Base-by-base conservation (phyloP, 345 rosid species). In the Combretum micranthum region DNA sequence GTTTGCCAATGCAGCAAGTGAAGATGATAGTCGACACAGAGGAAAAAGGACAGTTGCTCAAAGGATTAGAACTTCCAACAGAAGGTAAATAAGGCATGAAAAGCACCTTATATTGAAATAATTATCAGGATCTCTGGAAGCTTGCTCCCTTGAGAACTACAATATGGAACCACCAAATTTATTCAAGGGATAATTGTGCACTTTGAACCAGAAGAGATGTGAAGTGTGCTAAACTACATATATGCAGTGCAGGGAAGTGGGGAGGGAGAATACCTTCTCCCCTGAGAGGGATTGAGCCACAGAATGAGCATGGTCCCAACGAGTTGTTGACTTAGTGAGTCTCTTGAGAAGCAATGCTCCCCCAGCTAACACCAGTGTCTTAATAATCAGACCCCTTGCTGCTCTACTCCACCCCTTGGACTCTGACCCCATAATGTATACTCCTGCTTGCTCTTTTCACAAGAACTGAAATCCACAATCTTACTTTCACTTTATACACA, bases 251-350 rank as follows among this genome's bases (percentile, higher is more conserved):
- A 53, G 22, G n/a, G 23, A 13, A 42, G 2, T 20, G 2, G 19
- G 23, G 12, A 17, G 46, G 15, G 25, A 26, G 1, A 42, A 42
- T 17, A 91, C 96, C 89, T 83, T 92, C 50, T 86, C 95, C 56
- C 95, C 96, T 67, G 55, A 64, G 47, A 92, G 88, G 9, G 95
- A 84, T 22, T 86, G 90, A 65, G 93, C 55, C 50, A 92, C 98
- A 66, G 79, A 63, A 49, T 75, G 82, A 57, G 90, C 71, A 64
- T 88, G 95, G 77, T 88, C 98, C 87, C 98, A 73, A 53, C 96
- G 93, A 25, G 98, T 86, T 22, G 92, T 78, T 61, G 95, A 88
- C 74, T 84, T 88, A 62, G 98, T 88, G 60, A 92, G 85, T n/a
- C 89, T 77, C 68, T 82, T 86, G 15, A 92, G 77, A 52, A 92